These are phyloP conservation scores for Thelonectria blattea DNA, from an alignment of 2,329 filamentous ascomycete species.

Conservation along the genomic window DNA sequence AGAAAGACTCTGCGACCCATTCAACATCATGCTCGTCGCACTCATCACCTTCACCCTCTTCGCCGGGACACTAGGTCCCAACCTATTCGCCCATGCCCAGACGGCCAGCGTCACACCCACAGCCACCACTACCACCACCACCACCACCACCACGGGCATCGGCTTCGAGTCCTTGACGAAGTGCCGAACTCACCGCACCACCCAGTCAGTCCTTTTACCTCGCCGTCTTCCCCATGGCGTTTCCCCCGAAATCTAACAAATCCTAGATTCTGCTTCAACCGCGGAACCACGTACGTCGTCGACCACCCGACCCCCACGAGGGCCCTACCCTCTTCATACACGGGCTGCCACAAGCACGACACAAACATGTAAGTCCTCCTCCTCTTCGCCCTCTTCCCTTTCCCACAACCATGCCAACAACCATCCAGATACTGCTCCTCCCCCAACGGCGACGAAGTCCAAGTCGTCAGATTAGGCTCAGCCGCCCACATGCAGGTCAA, in stretches of 20 bases:
- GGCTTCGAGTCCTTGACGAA: constrained; percentile 31
- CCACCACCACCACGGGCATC: constrained; percentile 15
- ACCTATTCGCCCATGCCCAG: constrained; percentile 1
- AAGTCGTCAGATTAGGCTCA: too few species aligned
- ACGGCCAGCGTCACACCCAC: too few species aligned
- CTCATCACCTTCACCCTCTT: constrained; percentile 28
- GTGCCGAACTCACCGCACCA: constrained; percentile 31
- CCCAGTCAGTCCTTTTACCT: constrained; percentile 26
- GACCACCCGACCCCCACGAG: constrained; percentile 28
- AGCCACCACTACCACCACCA: constrained; percentile 7
- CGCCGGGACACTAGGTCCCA: constrained; percentile 29
- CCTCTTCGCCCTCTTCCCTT: fast-evolving
- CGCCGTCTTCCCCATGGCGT: fast-evolving
- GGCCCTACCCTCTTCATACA: constrained; percentile 32
- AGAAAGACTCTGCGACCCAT: constrained; percentile 19
- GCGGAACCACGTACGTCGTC: constrained; percentile 30
- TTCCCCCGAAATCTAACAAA: not conserved
- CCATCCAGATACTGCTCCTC: constrained; percentile 33
- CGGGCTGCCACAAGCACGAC: constrained; percentile 33
- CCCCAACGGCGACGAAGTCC: constrained; percentile 34
- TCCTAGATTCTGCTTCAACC: constrained; percentile 31
- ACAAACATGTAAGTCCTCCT: constrained; percentile 28
- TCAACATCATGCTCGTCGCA: constrained; percentile 11
- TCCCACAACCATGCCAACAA: not conserved
- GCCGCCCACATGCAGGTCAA: too few species aligned